Evolutionary conservation across 2,329 filamentous ascomycete genomes (phyloP).

Genomic region (Triangularia verruculosa): DNA sequence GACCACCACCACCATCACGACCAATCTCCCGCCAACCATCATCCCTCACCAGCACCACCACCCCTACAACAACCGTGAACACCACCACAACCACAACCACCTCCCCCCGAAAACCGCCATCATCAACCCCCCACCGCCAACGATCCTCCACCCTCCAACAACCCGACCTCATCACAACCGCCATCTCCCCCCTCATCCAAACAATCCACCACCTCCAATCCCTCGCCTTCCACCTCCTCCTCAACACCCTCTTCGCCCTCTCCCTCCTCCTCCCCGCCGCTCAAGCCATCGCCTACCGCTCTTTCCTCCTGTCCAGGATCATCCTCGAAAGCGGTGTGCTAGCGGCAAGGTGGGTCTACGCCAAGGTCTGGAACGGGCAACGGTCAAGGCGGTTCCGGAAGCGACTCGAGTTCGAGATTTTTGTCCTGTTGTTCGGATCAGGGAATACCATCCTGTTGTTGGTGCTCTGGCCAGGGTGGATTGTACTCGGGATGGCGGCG

Average conservation of each 20-base stretch:
- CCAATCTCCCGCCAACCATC: neutral
- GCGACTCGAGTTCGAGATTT: conserved; percentile 52
- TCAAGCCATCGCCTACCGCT: conserved; percentile 18
- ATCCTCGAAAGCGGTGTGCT: conserved; percentile 4
- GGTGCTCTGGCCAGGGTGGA: conserved; percentile 58
- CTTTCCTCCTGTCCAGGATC: conserved; percentile 15
- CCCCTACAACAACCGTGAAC: neutral
- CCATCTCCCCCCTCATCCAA: conserved; percentile 20
- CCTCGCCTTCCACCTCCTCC: conserved; percentile 20
- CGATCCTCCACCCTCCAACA: neutral
- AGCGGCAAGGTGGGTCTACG: conserved; percentile 3
- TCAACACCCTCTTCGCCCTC: conserved; percentile 24
- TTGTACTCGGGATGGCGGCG: conserved; percentile 40
- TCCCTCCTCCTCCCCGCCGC: conserved; percentile 16
- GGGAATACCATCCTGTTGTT: conserved; percentile 48
- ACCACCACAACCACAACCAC: neutral
- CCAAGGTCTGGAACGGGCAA: conserved; percentile 23
- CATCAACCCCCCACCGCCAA: too few relatives aligned
- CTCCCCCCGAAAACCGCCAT: neutral
- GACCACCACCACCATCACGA: neutral
- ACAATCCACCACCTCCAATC: conserved; percentile 24
- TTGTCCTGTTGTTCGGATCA: conserved; percentile 48
- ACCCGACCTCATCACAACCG: conserved; percentile 8
- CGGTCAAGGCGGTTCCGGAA: conserved; percentile 33
- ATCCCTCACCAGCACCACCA: neutral